Base-by-base conservation (phyloP, 257 asterid species). In the Thymus mandschuricus region DNA sequence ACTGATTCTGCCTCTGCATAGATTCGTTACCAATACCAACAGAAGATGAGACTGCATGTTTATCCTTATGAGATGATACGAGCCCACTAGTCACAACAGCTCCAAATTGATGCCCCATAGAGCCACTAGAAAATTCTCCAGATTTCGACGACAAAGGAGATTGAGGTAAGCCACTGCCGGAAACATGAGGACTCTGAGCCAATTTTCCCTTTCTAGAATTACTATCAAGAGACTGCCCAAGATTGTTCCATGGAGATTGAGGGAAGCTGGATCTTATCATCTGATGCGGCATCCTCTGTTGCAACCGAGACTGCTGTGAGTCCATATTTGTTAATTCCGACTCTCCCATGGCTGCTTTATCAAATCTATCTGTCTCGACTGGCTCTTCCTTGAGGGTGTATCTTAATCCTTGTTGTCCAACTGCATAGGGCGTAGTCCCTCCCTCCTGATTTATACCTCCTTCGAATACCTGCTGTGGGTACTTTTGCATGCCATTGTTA, bases 111-210 rank as follows among this genome's bases (percentile, higher is more conserved):
- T 80, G 94, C 55, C 98, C 98, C 41, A 90, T 80, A 28, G 98
- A 93, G 75, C 97, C 97, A 74, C 95, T 89, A 27, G 97, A 93
- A 80, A 93, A 84, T 82, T 93, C 98, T 59, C 96, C 97, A 41
- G 98, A 91, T 77, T 85, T 93, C 40, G 98, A 93, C 2, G 97
- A 91, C 81, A 93, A 78, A n/a, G 98, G 98, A 82, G 98, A 92
- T 73, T 89, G 98, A 69, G 99, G 97, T 54, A 95, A 85, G 35
- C 95, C 98, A 66, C 96, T 96, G 68, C 89, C 84, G 76, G 99
- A 95, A 60, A 87, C 87, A 75, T 85, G 96, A 75, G 99, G 98
- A 81, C 98, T 92, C 70, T 88, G 98, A 70, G 76, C 97, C 44
- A 83, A 40, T 81, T 89, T 95, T 81, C 96, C 96, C 71, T 91